Percentiles rank a stretch among this genome's conserved stretches.
phyloP scores from a whole-genome alignment of 2,329 filamentous ascomycete genomes.

The Talaromyces islandicus region DNA sequence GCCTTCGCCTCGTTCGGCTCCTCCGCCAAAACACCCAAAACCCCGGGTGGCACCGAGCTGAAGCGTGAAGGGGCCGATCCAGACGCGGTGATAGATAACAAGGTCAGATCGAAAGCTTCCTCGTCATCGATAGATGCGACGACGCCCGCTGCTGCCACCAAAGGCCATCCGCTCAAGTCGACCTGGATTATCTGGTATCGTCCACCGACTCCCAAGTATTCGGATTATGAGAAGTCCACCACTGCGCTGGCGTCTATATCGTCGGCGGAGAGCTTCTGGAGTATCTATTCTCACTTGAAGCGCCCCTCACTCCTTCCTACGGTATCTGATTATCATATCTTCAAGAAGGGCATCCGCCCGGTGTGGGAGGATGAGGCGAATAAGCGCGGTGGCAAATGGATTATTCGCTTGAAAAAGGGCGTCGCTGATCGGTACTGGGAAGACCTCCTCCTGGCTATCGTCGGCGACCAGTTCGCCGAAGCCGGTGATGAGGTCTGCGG shows the following conservation, averaged over 20 bases:
- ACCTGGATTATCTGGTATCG: conserved; percentile 97
- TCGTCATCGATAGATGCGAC: conserved; percentile 35
- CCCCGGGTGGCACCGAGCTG: conserved; percentile 70
- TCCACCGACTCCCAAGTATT: conserved; percentile 92
- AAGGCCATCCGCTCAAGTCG: conserved; percentile 64
- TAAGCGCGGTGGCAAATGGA: conserved; percentile 94
- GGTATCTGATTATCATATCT: conserved; percentile 96
- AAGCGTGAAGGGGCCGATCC: conserved; percentile 54
- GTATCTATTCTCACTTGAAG: conserved; percentile 82
- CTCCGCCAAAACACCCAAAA: conserved; percentile 79
- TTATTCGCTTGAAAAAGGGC: conserved; percentile 92
- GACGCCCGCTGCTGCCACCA: conserved; percentile 21
- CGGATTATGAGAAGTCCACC: conserved; percentile 96
- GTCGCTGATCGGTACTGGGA: conserved; percentile 97
- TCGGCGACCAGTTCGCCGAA: conserved; percentile 91
- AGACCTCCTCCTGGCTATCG: conserved; percentile 79
- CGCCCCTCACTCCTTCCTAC: conserved; percentile 80
- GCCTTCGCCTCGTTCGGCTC: conserved; percentile 93
- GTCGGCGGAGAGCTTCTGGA: conserved; percentile 86
- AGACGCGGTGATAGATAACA: conserved; percentile 20
- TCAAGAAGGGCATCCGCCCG: conserved; percentile 91
- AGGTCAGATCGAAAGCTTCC: conserved; percentile 35
- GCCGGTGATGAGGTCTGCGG: conserved; percentile 92
- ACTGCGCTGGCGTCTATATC: conserved; percentile 76
- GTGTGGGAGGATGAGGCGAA: conserved; percentile 99